Evolutionary conservation across 345 rosid genomes (phyloP), one percentile per base, ranked within the genome.

Genomic region (Mallotus nudiflorus): DNA sequence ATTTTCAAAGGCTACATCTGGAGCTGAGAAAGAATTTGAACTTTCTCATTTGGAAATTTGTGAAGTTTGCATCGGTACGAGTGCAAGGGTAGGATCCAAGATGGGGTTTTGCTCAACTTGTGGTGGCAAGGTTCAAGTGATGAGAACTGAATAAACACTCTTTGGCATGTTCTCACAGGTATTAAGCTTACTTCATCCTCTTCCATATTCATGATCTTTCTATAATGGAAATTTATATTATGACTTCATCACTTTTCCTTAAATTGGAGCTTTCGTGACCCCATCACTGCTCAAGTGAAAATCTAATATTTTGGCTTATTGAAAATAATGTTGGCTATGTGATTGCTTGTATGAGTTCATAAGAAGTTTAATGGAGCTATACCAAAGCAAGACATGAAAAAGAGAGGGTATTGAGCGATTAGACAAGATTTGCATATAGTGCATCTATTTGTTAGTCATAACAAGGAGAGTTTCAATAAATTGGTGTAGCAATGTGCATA

Each of bases 121-220:
- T 86, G 99, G 99, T 81, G 99, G 99, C 67, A 86, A 97, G 78
- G 99, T 97, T 81, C 99, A 95, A 82, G 97, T 95, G 78, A 95
- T 95, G 99, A 87, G 92, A 82, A 91, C 97, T 56, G 97, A 95
- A 78, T 90, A 85, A 80, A 95, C 99, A 66, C 97, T 97, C 46
- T 94, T 91, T 82, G 99, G 99, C 73, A 52, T 91, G 89, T 95
- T 90, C 82, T 95, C 97, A 46, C 97, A 95, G 97, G 99, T 95
- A 79, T 33, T 27, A 67, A 56, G 65, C n/a, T 39, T 15, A 9
- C 39, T 22, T 12, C 50, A 57, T 51, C 46, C 56, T 53, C 68
- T 58, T 62, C 53, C 12, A 42, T 58, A 11, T 55, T 42, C 46
- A 42, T 73, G 40, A 44, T 31, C 46, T 44, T 65, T 72, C 31